Evolutionary conservation across 2,329 filamentous ascomycete genomes (phyloP).

Genomic region (Mycosphaerelloides madeirae): DNA sequence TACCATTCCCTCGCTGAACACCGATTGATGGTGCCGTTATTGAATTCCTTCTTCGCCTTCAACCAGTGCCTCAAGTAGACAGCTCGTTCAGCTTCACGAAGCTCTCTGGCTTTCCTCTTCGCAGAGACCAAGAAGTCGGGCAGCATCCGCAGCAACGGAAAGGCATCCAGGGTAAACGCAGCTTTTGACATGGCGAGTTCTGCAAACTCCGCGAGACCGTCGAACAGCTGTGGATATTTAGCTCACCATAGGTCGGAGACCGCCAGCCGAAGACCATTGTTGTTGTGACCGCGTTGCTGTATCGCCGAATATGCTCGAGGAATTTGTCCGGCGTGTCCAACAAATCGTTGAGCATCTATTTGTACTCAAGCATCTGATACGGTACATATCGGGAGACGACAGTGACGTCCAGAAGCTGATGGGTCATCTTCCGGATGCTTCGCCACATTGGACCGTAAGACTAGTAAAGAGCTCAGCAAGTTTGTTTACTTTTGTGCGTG

Average conservation of each 20-base stretch:
- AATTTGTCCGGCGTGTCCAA: slow-evolving; percentile 42
- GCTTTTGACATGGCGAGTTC: too few relatives aligned
- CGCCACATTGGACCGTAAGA: slow-evolving; percentile 26
- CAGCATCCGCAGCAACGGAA: slow-evolving; percentile 42
- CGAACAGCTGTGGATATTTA: too few relatives aligned
- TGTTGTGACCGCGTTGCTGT: slow-evolving; percentile 47
- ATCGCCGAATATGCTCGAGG: slow-evolving; percentile 44
- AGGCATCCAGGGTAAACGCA: slow-evolving; percentile 45
- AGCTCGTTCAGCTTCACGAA: slow-evolving; percentile 18
- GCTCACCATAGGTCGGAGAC: too few relatives aligned
- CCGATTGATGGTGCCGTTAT: slow-evolving; percentile 19
- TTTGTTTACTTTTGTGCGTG: too few relatives aligned
- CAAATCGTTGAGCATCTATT: slow-evolving; percentile 49
- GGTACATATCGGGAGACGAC: slow-evolving; percentile 46
- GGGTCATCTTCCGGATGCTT: slow-evolving; percentile 37
- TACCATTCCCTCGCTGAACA: slow-evolving; percentile 25
- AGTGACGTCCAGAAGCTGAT: slow-evolving; percentile 46
- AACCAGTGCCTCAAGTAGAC: slow-evolving; percentile 23
- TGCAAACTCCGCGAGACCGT: too few relatives aligned
- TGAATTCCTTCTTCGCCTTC: slow-evolving; percentile 17
- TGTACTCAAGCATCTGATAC: slow-evolving; percentile 55
- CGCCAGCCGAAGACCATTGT: slow-evolving; percentile 47
- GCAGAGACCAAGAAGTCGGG: slow-evolving; percentile 35
- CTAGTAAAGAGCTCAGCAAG: too few relatives aligned
- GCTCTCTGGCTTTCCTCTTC: slow-evolving; percentile 18